These are phyloP conservation scores for Tetracentron sinense DNA, from an alignment of 164 flowering plant species.

Conservation along the genomic window DNA sequence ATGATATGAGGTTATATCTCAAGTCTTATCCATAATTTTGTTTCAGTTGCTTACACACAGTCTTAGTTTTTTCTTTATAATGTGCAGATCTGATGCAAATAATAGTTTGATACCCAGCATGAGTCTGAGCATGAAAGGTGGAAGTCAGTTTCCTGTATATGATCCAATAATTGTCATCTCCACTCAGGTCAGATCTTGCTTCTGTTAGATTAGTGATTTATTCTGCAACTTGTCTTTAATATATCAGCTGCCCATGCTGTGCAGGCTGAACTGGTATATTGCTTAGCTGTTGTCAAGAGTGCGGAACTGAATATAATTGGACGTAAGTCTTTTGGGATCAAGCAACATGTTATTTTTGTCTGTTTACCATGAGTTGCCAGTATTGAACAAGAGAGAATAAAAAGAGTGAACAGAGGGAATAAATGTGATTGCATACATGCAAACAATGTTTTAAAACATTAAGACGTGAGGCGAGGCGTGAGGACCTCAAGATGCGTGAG, in stretches of 20 bases:
- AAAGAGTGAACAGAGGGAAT: not conserved
- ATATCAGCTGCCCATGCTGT: not conserved
- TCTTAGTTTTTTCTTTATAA: constrained; percentile 6
- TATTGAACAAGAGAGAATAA: not conserved
- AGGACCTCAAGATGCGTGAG: no score
- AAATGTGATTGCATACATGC: not conserved
- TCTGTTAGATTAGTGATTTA: not conserved
- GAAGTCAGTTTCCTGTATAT: constrained; percentile 33
- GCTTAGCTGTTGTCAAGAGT: constrained; percentile 58
- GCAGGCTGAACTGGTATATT: constrained; percentile 49
- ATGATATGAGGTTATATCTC: constrained; percentile 49
- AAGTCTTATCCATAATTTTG: not conserved
- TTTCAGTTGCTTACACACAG: constrained; percentile 2
- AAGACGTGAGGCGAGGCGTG: no score
- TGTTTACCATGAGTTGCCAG: not conserved
- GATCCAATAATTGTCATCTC: constrained; percentile 62
- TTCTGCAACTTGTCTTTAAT: not conserved
- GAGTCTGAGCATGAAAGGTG: constrained; percentile 55
- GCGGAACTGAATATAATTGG: constrained; percentile 55
- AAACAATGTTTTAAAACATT: no score
- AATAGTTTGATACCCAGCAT: constrained; percentile 47
- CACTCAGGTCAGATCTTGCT: constrained; percentile 32
- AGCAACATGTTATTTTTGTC: not conserved
- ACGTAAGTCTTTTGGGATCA: constrained; percentile 35
- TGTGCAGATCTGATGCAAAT: constrained; percentile 45